Evolutionary conservation across 352 stramenopile genomes (phyloP).

Genomic region (Thalassiosira livingstoniorum): DNA sequence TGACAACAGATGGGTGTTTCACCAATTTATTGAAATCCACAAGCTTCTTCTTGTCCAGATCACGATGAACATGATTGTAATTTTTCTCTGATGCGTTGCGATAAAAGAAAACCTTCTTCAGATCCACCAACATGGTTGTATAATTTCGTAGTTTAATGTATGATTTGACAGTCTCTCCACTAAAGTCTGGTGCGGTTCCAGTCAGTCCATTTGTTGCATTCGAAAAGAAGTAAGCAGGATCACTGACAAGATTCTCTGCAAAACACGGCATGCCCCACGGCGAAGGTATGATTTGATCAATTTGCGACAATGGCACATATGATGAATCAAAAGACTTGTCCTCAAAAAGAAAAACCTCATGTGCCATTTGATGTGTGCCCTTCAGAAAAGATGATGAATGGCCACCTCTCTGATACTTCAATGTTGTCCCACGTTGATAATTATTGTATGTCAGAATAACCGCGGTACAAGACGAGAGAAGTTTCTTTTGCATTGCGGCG

Average conservation of each 20-base stretch:
- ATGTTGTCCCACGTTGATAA: slow-evolving; percentile 14
- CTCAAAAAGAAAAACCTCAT: slow-evolving; percentile 4
- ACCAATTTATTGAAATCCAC: too few species aligned
- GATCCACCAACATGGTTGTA: not conserved
- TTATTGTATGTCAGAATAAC: slow-evolving; percentile 28
- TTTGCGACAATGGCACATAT: slow-evolving; percentile 1
- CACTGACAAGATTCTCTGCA: too few species aligned
- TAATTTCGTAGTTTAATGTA: slow-evolving; percentile 1
- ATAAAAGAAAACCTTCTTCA: not conserved
- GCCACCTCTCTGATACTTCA: slow-evolving; percentile 16
- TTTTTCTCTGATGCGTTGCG: not conserved
- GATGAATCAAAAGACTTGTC: slow-evolving; percentile 5
- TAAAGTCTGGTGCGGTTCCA: slow-evolving; percentile 6
- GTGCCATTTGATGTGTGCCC: slow-evolving; percentile 15
- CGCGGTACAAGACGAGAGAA: not conserved
- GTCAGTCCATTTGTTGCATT: not conserved
- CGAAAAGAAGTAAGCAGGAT: too few species aligned
- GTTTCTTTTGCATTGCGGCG: not conserved
- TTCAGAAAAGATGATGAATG: slow-evolving; percentile 34
- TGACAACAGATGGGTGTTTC: too few species aligned
- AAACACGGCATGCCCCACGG: slow-evolving; percentile 14
- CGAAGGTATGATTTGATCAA: slow-evolving; percentile 11
- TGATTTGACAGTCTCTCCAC: not conserved
- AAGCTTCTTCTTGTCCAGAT: too few species aligned
- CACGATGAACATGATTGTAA: too few species aligned